These are phyloP conservation scores for Ustilago loliicola DNA, from an alignment of 1,284 basidiomycete species.

Conservation along the genomic window DNA sequence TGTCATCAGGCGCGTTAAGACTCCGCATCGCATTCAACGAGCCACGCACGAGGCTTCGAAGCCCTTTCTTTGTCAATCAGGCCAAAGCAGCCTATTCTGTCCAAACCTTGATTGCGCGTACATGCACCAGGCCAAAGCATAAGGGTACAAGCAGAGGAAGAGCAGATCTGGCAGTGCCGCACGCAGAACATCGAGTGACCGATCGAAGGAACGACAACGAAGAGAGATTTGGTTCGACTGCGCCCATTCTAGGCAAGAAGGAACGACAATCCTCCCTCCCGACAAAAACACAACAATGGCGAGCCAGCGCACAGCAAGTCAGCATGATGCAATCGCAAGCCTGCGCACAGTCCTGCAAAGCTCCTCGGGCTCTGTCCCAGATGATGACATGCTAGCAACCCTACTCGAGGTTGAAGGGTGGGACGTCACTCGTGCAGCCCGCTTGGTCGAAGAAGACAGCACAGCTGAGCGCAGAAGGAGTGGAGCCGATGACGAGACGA, in stretches of 20 bases:
- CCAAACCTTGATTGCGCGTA: not conserved
- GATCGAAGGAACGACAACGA: no score
- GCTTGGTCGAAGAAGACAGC: slow-evolving; percentile 46
- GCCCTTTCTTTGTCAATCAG: not conserved
- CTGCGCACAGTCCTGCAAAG: slow-evolving; percentile 38
- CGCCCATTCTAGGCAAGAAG: not conserved
- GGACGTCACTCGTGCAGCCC: slow-evolving; percentile 45
- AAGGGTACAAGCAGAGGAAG: not conserved
- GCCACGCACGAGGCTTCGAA: not conserved
- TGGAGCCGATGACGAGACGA: slow-evolving; percentile 53
- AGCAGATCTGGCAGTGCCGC: no score
- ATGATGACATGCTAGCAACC: slow-evolving; percentile 41
- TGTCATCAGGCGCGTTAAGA: not conserved
- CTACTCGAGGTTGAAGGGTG: slow-evolving; percentile 55
- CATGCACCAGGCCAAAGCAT: not conserved
- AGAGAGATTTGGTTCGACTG: no score
- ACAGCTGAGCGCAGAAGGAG: slow-evolving; percentile 46
- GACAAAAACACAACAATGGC: slow-evolving; percentile 15
- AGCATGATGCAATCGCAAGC: slow-evolving; percentile 47
- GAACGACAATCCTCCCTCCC: not conserved
- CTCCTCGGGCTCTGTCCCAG: slow-evolving; percentile 21
- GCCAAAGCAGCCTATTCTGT: not conserved
- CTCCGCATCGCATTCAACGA: not conserved
- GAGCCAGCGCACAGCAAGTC: slow-evolving; percentile 26
- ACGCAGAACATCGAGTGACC: no score